Evolutionary conservation across 345 rosid species (phyloP).

Genomic region (Melaleuca quinquenervia): DNA sequence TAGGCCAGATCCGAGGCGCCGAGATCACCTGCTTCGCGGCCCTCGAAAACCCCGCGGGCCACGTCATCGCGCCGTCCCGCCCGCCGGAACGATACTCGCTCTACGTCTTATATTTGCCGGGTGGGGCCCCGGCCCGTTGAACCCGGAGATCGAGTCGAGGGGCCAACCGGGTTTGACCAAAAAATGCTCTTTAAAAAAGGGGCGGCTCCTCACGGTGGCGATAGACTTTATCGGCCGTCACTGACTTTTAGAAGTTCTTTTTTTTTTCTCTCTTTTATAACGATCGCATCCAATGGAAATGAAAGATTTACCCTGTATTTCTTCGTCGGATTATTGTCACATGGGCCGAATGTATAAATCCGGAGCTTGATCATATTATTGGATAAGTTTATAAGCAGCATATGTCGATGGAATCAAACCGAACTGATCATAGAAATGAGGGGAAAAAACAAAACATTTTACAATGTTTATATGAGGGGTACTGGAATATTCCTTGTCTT

Average conservation of each 20-base stretch:
- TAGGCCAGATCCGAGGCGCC: neutral
- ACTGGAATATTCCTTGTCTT: accelerated
- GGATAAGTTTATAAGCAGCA: neutral
- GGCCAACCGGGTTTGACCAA: neutral
- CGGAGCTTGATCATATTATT: too few relatives aligned
- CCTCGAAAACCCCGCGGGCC: neutral
- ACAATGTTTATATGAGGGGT: accelerated
- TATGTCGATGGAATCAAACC: accelerated
- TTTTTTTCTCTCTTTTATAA: too few relatives aligned
- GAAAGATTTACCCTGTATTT: neutral
- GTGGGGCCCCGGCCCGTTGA: too few relatives aligned
- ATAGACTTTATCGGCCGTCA: neutral
- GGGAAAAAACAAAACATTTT: neutral
- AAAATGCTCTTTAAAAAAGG: neutral
- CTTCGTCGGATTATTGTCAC: neutral
- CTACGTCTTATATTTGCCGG: too few relatives aligned
- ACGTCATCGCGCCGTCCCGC: neutral
- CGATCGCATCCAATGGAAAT: neutral
- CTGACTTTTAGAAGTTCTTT: neutral
- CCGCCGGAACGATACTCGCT: neutral
- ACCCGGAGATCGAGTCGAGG: neutral
- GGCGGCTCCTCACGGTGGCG: neutral
- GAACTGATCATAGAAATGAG: accelerated
- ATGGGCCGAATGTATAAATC: neutral
- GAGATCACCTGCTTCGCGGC: neutral